Percentiles rank a stretch among this genome's conserved stretches.
phyloP scores from a whole-genome alignment of 345 rosid genomes.

The Kernera saxatilis region DNA sequence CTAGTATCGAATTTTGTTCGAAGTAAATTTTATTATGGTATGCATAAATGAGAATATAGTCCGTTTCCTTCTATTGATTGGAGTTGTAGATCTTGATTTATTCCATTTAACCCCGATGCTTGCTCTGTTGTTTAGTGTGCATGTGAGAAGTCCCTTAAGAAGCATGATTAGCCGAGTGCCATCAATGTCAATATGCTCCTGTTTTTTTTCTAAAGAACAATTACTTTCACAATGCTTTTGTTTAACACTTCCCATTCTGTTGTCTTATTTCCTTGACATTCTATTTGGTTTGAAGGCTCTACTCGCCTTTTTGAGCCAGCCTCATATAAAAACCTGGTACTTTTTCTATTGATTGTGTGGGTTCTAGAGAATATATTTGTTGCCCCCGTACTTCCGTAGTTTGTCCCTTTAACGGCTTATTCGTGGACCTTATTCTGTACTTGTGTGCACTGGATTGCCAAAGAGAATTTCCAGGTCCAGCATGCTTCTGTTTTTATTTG shows the following conservation, averaged over 20 bases:
- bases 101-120: neutral
- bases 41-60: neutral
- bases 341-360: neutral
- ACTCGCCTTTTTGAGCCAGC: neutral
- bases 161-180: slow-evolving; percentile 1
- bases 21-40: neutral
- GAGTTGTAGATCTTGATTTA: neutral
- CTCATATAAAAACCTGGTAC: neutral
- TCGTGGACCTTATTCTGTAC: neutral
- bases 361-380: neutral
- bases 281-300: neutral
- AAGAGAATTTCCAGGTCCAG: neutral
- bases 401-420: neutral
- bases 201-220: neutral
- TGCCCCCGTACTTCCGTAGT: neutral
- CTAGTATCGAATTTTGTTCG: neutral
- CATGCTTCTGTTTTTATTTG: neutral
- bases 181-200: neutral
- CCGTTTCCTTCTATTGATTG: neutral
- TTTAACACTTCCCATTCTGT: neutral
- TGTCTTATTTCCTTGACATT: neutral
- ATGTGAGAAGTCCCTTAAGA: neutral
- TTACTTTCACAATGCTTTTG: neutral
- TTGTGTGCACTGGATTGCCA: neutral
- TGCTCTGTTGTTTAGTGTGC: slow-evolving; percentile 8